These are phyloP conservation scores for Clavispora asparagi DNA, from an alignment of 805 yeast species.

Conservation along the genomic window DNA sequence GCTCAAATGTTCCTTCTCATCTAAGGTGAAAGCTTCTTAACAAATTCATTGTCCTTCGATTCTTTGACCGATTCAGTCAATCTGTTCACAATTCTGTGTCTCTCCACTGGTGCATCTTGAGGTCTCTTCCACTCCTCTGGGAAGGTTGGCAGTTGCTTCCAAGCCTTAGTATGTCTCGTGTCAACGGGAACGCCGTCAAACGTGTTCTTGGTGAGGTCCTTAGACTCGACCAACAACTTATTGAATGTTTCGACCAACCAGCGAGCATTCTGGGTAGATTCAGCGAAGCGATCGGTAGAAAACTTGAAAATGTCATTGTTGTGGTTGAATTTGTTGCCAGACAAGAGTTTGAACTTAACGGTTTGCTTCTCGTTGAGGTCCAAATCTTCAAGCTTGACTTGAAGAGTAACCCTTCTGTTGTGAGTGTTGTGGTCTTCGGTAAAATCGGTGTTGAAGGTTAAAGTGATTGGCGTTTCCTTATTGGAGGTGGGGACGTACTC, in stretches of 20 bases:
- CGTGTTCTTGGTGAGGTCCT: slow-evolving; percentile 51
- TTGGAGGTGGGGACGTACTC: slow-evolving; percentile 49
- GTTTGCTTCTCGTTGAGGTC: slow-evolving; percentile 45
- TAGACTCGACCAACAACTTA: slow-evolving; percentile 59
- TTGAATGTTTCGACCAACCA: slow-evolving; percentile 61
- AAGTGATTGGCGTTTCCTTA: slow-evolving; percentile 50
- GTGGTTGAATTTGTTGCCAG: slow-evolving; percentile 73
- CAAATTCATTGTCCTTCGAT: slow-evolving; percentile 28
- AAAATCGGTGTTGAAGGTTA: slow-evolving; percentile 63
- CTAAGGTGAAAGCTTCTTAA: slow-evolving; percentile 21
- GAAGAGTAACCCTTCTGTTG: slow-evolving; percentile 62
- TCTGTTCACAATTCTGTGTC: slow-evolving; percentile 27
- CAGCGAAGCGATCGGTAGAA: slow-evolving; percentile 59
- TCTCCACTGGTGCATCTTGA: slow-evolving; percentile 60
- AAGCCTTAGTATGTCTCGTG: slow-evolving; percentile 55
- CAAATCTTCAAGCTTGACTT: slow-evolving; percentile 50
- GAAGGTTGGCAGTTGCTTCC: slow-evolving; percentile 42
- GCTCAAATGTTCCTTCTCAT: neutral
- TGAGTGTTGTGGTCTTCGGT: slow-evolving; percentile 67
- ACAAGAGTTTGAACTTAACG: slow-evolving; percentile 74
- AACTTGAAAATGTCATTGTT: slow-evolving; percentile 56
- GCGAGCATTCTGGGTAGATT: slow-evolving; percentile 83
- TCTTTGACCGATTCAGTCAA: slow-evolving; percentile 30
- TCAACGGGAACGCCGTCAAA: slow-evolving; percentile 81
- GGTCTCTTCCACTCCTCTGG: slow-evolving; percentile 73